A percentile compares a stretch with the other conserved stretches of the same genome.
These are phyloP conservation scores for Capsicum chinense DNA, from an alignment of 257 asterid species.

Conservation along the genomic window DNA sequence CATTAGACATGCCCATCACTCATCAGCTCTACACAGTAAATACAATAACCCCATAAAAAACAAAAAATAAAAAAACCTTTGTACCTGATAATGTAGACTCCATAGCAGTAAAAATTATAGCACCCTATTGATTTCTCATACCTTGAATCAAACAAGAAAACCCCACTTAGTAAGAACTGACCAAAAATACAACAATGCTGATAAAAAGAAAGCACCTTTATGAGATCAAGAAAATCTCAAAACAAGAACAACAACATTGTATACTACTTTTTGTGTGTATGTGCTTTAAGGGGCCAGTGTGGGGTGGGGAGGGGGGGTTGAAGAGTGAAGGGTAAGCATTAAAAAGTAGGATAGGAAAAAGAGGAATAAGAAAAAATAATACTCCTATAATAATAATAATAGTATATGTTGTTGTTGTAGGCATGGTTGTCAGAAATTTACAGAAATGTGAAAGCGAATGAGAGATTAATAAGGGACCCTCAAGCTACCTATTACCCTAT, in stretches of 20 bases:
- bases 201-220: slow-evolving; percentile 7
- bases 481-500: background rate
- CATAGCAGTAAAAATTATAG: slow-evolving; percentile 34
- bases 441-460: slow-evolving; percentile 24
- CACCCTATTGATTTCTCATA: slow-evolving; percentile 40
- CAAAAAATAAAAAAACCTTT: background rate
- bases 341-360: background rate
- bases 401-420: background rate
- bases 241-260: slow-evolving; percentile 18
- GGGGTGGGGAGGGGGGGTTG: background rate
- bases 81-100: slow-evolving; percentile 43
- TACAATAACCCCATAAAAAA: background rate
- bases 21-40: slow-evolving; percentile 24
- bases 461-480: slow-evolving; percentile 16
- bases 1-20: slow-evolving; percentile 8
- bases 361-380: background rate
- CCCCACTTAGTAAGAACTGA: background rate
- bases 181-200: slow-evolving; percentile 20
- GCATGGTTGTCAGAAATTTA: slow-evolving; percentile 19
- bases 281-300: background rate
- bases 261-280: background rate
- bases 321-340: slow-evolving; percentile 22
- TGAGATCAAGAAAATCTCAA: slow-evolving; percentile 28
- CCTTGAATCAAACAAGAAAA: background rate
- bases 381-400: background rate